Percentiles rank a stretch among this genome's conserved stretches.
These are phyloP conservation scores for Phytomonas serpens DNA, from an alignment of 208 protist species.

Conservation along the genomic window DNA sequence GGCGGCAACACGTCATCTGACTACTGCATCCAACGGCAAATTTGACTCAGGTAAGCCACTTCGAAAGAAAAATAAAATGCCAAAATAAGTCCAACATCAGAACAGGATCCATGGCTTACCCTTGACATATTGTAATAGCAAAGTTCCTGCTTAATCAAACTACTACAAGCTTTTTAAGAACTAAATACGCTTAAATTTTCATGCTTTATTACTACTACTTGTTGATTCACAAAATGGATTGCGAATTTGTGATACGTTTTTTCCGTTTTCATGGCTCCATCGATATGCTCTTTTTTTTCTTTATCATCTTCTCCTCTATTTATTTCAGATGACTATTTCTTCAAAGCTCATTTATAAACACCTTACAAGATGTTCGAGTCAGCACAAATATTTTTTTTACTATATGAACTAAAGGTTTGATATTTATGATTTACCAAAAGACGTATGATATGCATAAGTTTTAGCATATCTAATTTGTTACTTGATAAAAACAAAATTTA, in stretches of 20 bases:
- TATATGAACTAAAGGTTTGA: neutral
- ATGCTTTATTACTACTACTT: neutral
- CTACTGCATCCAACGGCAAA: slow-evolving; percentile 90
- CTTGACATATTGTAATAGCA: neutral
- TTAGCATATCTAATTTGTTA: neutral
- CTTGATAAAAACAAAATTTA: neutral
- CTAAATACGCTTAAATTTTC: neutral
- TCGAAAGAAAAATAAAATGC: slow-evolving; percentile 46
- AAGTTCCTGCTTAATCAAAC: neutral
- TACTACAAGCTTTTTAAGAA: neutral
- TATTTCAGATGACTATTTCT: neutral
- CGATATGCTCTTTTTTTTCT: neutral
- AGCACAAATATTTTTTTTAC: neutral
- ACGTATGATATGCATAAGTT: slow-evolving; percentile 1
- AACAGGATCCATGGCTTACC: neutral
- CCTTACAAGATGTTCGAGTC: neutral
- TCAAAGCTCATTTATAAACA: neutral
- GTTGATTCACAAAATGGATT: neutral
- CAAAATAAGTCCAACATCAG: slow-evolving; percentile 13
- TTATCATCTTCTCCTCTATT: neutral
- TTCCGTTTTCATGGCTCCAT: neutral
- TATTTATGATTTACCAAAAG: neutral
- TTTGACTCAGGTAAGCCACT: slow-evolving; percentile 71
- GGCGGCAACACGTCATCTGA: slow-evolving; percentile 49
- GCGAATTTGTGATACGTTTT: neutral